Evolutionary conservation across 129 eudicot genomes (phyloP), one percentile per base, ranked within the genome.

Genomic region (Chrysanthemum seticuspe): DNA sequence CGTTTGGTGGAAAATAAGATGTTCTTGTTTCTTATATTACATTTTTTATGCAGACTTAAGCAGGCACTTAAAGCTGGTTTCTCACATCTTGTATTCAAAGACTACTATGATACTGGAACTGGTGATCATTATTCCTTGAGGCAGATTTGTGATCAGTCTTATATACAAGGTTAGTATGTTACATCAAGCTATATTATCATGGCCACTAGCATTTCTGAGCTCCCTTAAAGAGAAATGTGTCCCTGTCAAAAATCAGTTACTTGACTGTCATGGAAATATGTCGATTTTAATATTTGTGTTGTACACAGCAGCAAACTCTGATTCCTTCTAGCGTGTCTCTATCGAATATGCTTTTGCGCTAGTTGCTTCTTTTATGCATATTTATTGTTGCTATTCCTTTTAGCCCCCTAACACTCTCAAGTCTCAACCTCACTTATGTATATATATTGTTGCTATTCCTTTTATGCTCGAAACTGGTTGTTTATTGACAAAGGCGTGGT

Each of bases 71-170:
- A 85, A 74, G 90, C 90, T 76, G 97, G 98, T 16, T 89, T 87
- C 83, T 55, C 61, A 75, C 92, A 89, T 86, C 87, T 89, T 79
- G 82, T 93, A 14, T 89, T 93, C 73, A 96, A 93, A 85, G 98
- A 89, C 79, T 89, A 93, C 74, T 93, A 93, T 68, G 61, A 55
- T 55, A 15, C 61, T 16, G 61, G 25, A 15, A 55, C 61, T 11
- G 61, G 98, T 87, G 98, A 89, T 78, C 98, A 89, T 79, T 92
- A 92, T 78, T 89, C 96, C 71, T 80, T 92, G 61, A 82, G 98
- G 75, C 98, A 92, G 61, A 93, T 93, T 48, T 93, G 98, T 65
- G 98, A 93, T 78, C 97, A 93, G 57, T 84, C 68, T 74, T 93
- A 89, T 51, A 86, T 93, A 80, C 83, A 88, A 87, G 98, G 98